These are phyloP conservation scores for Cutaneotrichosporon sp. DNA, from an alignment of 1,284 basidiomycete genomes.

Conservation along the genomic window DNA sequence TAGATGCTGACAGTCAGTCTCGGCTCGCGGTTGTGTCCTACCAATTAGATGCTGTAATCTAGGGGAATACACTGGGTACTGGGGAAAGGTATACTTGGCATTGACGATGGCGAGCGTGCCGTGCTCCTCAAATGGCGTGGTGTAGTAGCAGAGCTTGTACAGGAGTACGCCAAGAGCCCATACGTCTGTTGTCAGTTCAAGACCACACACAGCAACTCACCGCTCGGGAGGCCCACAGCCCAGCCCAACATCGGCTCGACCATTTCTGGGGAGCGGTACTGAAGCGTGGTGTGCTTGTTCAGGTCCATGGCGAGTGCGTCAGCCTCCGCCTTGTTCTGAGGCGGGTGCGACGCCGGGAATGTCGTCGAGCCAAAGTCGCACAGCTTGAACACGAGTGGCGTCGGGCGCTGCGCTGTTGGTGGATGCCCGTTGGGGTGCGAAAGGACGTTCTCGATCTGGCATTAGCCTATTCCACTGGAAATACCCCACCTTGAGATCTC, in stretches of 20 bases:
- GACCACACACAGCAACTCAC: conserved; percentile 34
- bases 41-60: conserved; percentile 83
- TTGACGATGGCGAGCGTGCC: conserved; percentile 94
- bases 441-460: conserved; percentile 87
- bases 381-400: conserved; percentile 74
- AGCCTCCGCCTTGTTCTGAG: conserved; percentile 71
- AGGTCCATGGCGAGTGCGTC: conserved; percentile 83
- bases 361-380: conserved; percentile 97
- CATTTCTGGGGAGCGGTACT: conserved; percentile 97
- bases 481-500: conserved; percentile 72
- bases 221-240: conserved; percentile 51
- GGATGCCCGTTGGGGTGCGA: conserved; percentile 35
- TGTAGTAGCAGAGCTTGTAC: conserved; percentile 93
- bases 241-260: conserved; percentile 60
- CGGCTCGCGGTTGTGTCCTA: conserved; percentile 44
- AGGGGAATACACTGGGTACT: conserved; percentile 85
- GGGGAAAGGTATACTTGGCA: conserved; percentile 89
- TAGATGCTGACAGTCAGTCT: conserved; percentile 57
- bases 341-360: conserved; percentile 62
- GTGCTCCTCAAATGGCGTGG: conserved; percentile 96
- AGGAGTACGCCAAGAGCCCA: conserved; percentile 72
- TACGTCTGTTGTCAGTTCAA: conserved; percentile 52
- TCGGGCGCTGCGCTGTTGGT: conserved; percentile 52
- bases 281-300: conserved; percentile 88
- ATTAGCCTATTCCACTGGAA: not conserved